Percentiles rank a stretch among this genome's conserved stretches.
Evolutionary conservation across 352 stramenopile genomes (phyloP).

Genomic region (Pythium phragmiticola): DNA sequence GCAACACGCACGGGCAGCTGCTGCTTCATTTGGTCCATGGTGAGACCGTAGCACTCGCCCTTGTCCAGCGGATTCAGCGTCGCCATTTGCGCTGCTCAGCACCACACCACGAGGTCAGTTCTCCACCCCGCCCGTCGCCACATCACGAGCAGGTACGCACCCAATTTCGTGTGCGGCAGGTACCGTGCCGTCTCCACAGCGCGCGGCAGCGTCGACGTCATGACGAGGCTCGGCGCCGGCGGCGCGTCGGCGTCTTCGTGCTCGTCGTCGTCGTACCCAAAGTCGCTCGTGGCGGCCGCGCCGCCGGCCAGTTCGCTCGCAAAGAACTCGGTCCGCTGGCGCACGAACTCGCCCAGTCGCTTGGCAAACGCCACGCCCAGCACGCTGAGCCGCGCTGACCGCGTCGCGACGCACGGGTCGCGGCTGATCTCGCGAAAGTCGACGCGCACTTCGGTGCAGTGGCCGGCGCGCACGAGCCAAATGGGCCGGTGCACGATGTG

Average conservation of each 20-base stretch:
- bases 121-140: not conserved
- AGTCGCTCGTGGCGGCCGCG: slow-evolving; percentile 1
- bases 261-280: slow-evolving; percentile 24
- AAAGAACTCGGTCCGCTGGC: slow-evolving; percentile 57
- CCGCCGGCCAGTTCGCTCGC: slow-evolving; percentile 11
- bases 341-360: slow-evolving; percentile 90
- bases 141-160: slow-evolving; percentile 30
- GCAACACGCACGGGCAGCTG: slow-evolving; percentile 44
- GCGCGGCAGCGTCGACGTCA: slow-evolving; percentile 81
- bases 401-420: slow-evolving; percentile 70
- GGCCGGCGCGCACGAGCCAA: slow-evolving; percentile 90
- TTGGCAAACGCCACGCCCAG: slow-evolving; percentile 92
- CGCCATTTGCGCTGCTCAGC: slow-evolving; percentile 63
- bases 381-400: slow-evolving; percentile 82
- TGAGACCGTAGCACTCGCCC: slow-evolving; percentile 83
- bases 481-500: slow-evolving; percentile 93
- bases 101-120: not conserved
- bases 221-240: slow-evolving; percentile 55
- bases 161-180: slow-evolving; percentile 38
- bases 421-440: slow-evolving; percentile 71
- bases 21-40: slow-evolving; percentile 82
- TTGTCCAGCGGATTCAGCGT: slow-evolving; percentile 85
- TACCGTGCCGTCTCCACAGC: slow-evolving; percentile 75
- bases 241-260: slow-evolving; percentile 34
- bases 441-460: slow-evolving; percentile 69